Conservation (phyloP, 257 asterid genomes). For the Jacaranda copaia region DNA sequence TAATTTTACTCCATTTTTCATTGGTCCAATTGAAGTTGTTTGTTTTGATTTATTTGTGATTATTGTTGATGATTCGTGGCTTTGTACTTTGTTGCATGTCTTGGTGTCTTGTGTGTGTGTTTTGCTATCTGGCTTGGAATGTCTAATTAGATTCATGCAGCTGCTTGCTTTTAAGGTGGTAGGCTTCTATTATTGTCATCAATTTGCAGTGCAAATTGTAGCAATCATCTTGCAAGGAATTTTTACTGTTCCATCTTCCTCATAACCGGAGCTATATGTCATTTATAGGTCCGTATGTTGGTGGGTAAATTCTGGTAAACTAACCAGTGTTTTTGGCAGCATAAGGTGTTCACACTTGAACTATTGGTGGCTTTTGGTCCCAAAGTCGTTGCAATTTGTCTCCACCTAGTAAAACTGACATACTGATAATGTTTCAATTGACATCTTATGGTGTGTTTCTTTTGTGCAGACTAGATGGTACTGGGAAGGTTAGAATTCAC, state of each 20-base stretch:
- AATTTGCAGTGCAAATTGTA: background rate
- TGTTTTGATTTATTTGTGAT: background rate
- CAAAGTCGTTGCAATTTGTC: too few species aligned
- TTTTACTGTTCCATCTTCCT: background rate
- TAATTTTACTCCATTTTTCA: background rate
- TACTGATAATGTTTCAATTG: too few species aligned
- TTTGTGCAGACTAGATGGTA: too few species aligned
- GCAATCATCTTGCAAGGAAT: background rate
- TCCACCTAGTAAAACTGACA: too few species aligned
- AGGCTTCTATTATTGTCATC: background rate
- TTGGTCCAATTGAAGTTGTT: conserved; percentile 14
- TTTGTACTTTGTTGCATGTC: background rate
- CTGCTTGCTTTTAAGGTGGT: background rate
- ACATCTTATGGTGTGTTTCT: too few species aligned
- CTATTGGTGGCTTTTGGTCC: too few species aligned
- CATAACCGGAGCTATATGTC: background rate
- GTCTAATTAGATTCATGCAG: conserved; percentile 22
- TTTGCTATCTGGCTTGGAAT: conserved; percentile 6
- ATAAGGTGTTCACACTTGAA: too few species aligned
- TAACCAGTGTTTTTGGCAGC: background rate
- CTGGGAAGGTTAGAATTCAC: too few species aligned
- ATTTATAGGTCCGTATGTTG: too few species aligned
- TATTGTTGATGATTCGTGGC: conserved; percentile 8
- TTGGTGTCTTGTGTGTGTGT: conserved; percentile 4
- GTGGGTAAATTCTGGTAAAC: background rate